A percentile compares a stretch with the other conserved stretches of the same genome.
Conservation (phyloP, 2,329 filamentous ascomycete genomes). For the Penicillium sp. region DNA sequence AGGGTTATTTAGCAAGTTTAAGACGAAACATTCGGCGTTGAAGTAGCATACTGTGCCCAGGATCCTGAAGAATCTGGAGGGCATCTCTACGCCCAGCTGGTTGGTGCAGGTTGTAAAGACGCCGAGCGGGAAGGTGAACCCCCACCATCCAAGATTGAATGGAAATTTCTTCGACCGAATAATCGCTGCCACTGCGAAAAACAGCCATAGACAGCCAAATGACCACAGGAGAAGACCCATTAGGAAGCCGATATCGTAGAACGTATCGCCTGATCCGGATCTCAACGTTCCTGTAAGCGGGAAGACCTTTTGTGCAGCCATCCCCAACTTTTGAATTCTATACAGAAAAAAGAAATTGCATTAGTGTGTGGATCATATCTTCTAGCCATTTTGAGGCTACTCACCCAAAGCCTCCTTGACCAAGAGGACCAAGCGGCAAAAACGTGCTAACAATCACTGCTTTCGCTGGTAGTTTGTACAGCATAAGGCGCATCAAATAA, state of each 20-base stretch:
- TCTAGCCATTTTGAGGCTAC: not conserved
- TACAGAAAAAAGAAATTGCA: not conserved
- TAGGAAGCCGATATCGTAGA: not conserved
- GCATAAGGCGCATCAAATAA: not conserved
- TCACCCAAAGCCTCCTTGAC: not conserved
- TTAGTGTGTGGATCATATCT: not conserved
- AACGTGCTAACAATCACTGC: not conserved
- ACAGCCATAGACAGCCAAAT: not conserved
- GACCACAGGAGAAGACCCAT: not conserved
- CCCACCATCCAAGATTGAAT: slow-evolving; percentile 2
- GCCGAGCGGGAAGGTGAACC: not conserved
- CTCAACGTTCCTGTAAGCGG: not conserved
- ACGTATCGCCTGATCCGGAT: not conserved
- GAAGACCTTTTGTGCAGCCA: not conserved
- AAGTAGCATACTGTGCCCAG: not conserved
- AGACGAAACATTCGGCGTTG: not conserved
- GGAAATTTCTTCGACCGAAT: not conserved
- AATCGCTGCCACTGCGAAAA: not conserved
- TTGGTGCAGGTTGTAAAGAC: not conserved
- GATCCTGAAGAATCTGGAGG: not conserved
- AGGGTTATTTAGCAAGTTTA: not conserved
- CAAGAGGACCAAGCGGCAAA: not conserved
- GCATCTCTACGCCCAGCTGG: not conserved
- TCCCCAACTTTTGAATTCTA: not conserved
- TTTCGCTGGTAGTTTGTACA: not conserved